Evolutionary conservation across 768 basidiomycete genomes (phyloP).

Genomic region (Nevesoporus exiguus): DNA sequence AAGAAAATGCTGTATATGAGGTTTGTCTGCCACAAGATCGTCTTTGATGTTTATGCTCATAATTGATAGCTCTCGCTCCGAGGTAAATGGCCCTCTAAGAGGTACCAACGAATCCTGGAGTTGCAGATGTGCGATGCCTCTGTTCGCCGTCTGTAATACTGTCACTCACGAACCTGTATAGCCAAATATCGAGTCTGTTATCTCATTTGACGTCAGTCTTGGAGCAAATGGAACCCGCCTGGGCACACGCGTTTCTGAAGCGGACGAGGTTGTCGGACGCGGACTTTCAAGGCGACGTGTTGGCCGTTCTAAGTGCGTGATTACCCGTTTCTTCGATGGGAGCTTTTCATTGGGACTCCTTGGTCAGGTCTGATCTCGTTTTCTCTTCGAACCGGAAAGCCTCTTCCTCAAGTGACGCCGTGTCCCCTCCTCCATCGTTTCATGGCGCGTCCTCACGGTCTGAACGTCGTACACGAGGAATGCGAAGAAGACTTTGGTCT

Average conservation of each 20-base stretch:
- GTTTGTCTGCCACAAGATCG: slow-evolving; percentile 31
- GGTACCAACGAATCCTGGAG: slow-evolving; percentile 68
- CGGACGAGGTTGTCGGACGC: slow-evolving; percentile 73
- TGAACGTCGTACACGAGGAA: slow-evolving; percentile 68
- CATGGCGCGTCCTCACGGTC: slow-evolving; percentile 47
- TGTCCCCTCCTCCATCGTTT: slow-evolving; percentile 56
- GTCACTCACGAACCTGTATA: slow-evolving; percentile 25
- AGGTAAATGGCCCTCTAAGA: slow-evolving; percentile 76
- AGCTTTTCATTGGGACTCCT: neutral
- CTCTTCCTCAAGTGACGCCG: slow-evolving; percentile 84
- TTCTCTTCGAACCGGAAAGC: slow-evolving; percentile 74
- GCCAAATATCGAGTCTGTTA: slow-evolving; percentile 66
- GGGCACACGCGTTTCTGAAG: slow-evolving; percentile 73
- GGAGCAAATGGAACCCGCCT: slow-evolving; percentile 68
- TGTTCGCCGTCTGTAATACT: neutral
- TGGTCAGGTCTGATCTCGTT: slow-evolving; percentile 71
- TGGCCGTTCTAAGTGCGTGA: slow-evolving; percentile 72
- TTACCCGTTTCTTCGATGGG: neutral
- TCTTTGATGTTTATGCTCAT: slow-evolving; percentile 1
- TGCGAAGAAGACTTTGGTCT: slow-evolving; percentile 74
- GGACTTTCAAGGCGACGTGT: slow-evolving; percentile 79
- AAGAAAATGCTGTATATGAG: slow-evolving; percentile 63
- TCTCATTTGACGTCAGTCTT: slow-evolving; percentile 73
- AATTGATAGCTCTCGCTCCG: slow-evolving; percentile 62
- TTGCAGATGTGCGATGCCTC: slow-evolving; percentile 56